Evolutionary conservation across 306 rosid genomes (phyloP), one percentile per base, ranked within the genome.

Genomic region (Gillenia trifoliata): DNA sequence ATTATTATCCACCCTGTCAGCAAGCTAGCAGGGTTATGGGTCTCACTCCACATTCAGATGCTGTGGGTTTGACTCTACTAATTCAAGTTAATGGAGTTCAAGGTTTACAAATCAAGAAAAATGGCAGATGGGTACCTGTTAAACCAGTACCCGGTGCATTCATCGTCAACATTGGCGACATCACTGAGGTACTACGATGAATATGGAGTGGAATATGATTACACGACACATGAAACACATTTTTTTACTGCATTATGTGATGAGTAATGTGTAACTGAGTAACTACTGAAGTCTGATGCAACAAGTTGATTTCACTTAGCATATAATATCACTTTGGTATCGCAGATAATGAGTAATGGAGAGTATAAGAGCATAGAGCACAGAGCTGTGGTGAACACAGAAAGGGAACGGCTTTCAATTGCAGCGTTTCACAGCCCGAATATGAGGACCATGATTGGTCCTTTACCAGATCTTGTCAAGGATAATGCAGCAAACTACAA

Each of bases 11-110:
- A 29, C 80, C 80, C 9, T 80, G 84, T 56, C 13, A 13, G 7
- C 61, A 69, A 23, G 68, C 83, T 25, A 77, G 75, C 76, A 75
- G 47, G 20, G 76, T 41, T 38, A 64, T 80, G 1, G 83, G 79
- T 4, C 57, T 75, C 66, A n/a, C 76, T 10, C 79, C 83, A 3
- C 76, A 75, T 15, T 74, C 83, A n/a, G 83, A 80, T 75, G 50
- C 80, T 28, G 68, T 74, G 1, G 64, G 73, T 3, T 70, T 80
- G 23, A 75, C 81, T 11, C 68, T 75, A 23, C 68, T 68, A 41
- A 22, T 36, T 16, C 77, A 80, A 64, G 64, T 70, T 11, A 69
- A 75, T 23, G 80, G 75, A 15, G 73, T 80, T 17, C 64, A 80
- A 55, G 84, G 84, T 0, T 47, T 75, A 26, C 84, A 80, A 64